These are phyloP conservation scores for Sporisorium exsertum DNA, from an alignment of 1,284 basidiomycete species.

Conservation along the genomic window DNA sequence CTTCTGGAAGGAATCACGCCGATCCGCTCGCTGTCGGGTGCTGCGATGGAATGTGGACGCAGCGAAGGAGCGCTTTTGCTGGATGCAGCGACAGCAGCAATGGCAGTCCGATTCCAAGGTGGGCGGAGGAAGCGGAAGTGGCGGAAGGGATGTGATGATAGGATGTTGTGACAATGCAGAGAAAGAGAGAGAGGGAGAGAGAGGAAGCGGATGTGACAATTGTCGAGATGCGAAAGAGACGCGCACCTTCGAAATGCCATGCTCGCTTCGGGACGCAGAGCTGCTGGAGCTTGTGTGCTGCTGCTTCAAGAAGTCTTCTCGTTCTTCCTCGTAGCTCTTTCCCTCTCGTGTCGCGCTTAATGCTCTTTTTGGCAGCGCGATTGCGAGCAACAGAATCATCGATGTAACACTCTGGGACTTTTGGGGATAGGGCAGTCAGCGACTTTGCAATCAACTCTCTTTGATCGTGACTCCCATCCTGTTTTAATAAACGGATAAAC, in stretches of 20 bases:
- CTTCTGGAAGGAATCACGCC: not conserved
- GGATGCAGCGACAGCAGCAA: not conserved
- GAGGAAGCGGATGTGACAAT: not conserved
- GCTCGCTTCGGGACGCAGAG: no score
- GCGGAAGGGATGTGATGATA: not conserved
- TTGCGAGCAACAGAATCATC: not conserved
- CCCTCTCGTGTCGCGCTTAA: constrained; percentile 3
- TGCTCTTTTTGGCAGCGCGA: not conserved
- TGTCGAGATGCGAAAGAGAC: constrained; percentile 2
- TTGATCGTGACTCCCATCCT: constrained; percentile 1
- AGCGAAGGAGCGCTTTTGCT: not conserved
- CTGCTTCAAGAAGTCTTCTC: not conserved
- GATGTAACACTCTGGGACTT: not conserved
- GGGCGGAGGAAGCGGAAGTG: not conserved
- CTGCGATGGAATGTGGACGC: not conserved
- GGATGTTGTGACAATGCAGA: not conserved
- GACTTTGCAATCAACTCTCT: not conserved
- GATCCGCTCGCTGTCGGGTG: not conserved
- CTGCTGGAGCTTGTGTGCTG: no score
- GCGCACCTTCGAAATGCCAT: not conserved
- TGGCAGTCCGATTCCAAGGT: not conserved
- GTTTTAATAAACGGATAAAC: no score
- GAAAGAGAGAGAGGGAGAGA: not conserved
- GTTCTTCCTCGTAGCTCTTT: not conserved
- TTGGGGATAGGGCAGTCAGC: not conserved